Evolutionary conservation across 148 eudicot genomes (phyloP), one percentile per base, ranked within the genome.

Genomic region (Vaccinium vitisidaea): DNA sequence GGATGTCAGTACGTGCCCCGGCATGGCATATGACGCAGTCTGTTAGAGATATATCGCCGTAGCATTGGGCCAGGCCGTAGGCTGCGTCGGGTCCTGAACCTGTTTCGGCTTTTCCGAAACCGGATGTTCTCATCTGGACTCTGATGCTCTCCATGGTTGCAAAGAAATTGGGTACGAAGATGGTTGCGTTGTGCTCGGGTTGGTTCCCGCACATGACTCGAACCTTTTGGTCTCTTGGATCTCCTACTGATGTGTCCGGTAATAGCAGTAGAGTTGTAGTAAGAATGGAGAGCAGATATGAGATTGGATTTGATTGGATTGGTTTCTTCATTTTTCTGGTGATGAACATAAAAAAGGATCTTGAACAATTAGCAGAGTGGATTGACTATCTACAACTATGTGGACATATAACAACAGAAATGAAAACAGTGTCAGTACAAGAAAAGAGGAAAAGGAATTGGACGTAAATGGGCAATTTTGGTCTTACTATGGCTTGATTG

Each of bases 21-120:
- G 93, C 90, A 32, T 87, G 90, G 88, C 95, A 92, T 13, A 90
- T 36, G 27, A 85, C 87, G 58, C 95, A 92, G 54, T 92, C 95
- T 25, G 83, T 84, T n/a, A 71, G 67, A 12, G 92, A 80, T 53
- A 92, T 90, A 50, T 92, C 95, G 10, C 93, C 95, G 53, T 92
- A 92, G 82, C 95, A 92, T 61, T 92, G 91, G 18, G 91, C 91
- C 1, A 92, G 82, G 54, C 89, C 91, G 59, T 85, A 91, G 83
- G 77, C 81, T 9, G 89, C 76, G 73, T 92, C 89, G 0, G 85
- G 86, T 39, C 89, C 87, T 0, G 90, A 76, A 25, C 93, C 91
- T 0, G 83, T 46, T 1, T 50, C 30, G 36, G 92, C 90, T 21
- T 12, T 16, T 52, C 91, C 95, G 23, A 69, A 91, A 3, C 88